Evolutionary conservation across 1,284 basidiomycete species (phyloP).

Genomic region (Cerioporus squamosus): DNA sequence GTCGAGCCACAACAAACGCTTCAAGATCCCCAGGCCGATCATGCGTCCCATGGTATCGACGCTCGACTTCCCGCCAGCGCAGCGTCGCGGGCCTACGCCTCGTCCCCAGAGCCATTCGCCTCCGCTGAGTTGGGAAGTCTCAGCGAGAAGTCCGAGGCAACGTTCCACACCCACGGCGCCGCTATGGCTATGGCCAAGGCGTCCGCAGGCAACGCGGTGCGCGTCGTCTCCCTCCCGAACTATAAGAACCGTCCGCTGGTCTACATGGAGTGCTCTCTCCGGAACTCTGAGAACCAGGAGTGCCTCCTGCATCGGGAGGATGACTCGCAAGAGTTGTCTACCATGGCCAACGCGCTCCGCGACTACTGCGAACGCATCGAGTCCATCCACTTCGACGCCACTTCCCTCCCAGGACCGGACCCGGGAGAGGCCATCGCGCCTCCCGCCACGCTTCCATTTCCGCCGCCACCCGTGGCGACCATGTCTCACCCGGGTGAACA

Average conservation of each 20-base stretch:
- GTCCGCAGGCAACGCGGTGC: not conserved
- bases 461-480: not conserved
- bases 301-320: not conserved
- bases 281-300: not conserved
- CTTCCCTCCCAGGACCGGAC: not conserved
- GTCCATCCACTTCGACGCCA: conserved; percentile 8
- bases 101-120: not conserved
- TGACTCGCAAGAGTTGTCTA: not conserved
- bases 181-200: not conserved
- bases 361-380: conserved; percentile 1
- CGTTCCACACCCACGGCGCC: conserved; percentile 1
- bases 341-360: conserved; percentile 3
- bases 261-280: conserved; percentile 3
- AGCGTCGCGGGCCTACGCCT: not conserved
- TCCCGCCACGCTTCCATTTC: conserved; percentile 6
- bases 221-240: not conserved
- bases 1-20: not conserved
- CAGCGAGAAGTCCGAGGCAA: not conserved
- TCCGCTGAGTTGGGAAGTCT: not conserved
- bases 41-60: not conserved
- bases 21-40: not conserved
- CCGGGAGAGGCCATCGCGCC: not conserved
- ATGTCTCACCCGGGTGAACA: no score
- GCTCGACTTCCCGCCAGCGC: not conserved
- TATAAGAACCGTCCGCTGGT: not conserved